Conservation (phyloP, 129 eudicot species). For the Kitagawia praeruptora region DNA sequence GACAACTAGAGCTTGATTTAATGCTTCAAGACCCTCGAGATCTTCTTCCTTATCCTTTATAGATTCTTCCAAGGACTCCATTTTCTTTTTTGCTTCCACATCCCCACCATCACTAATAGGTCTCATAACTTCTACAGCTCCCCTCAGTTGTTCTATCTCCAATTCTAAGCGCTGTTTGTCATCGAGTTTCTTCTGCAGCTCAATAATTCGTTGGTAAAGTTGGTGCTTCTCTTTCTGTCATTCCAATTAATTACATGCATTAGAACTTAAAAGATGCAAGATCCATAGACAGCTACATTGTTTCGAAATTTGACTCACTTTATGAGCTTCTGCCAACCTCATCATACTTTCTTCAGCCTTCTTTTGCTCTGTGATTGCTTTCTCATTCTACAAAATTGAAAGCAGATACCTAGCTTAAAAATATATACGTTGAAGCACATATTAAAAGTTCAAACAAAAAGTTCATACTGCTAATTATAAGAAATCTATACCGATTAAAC, state of each 20-base stretch:
- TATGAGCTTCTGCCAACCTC: slow-evolving; percentile 28
- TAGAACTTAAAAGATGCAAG: neutral
- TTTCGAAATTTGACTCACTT: slow-evolving; percentile 14
- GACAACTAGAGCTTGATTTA: slow-evolving; percentile 38
- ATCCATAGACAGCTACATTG: neutral
- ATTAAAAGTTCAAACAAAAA: neutral
- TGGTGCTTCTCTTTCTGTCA: slow-evolving; percentile 60
- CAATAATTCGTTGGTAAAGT: slow-evolving; percentile 37
- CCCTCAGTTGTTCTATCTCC: slow-evolving; percentile 37
- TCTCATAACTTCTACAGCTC: slow-evolving; percentile 44
- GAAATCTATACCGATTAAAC: neutral
- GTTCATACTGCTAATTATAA: neutral
- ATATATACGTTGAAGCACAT: neutral
- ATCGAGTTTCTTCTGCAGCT: slow-evolving; percentile 48
- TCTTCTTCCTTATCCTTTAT: slow-evolving; percentile 45
- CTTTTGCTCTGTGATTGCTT: slow-evolving; percentile 26
- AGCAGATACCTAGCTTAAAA: neutral
- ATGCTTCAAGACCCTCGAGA: slow-evolving; percentile 29
- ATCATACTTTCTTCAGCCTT: slow-evolving; percentile 31
- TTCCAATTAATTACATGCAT: neutral
- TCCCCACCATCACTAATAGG: slow-evolving; percentile 39
- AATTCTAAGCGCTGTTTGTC: slow-evolving; percentile 50
- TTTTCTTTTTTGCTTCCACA: slow-evolving; percentile 19
- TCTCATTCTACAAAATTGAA: slow-evolving; percentile 20
- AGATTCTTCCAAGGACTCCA: slow-evolving; percentile 21